Conservation (phyloP, 441 rosid genomes). For the Omphalea diandra region DNA sequence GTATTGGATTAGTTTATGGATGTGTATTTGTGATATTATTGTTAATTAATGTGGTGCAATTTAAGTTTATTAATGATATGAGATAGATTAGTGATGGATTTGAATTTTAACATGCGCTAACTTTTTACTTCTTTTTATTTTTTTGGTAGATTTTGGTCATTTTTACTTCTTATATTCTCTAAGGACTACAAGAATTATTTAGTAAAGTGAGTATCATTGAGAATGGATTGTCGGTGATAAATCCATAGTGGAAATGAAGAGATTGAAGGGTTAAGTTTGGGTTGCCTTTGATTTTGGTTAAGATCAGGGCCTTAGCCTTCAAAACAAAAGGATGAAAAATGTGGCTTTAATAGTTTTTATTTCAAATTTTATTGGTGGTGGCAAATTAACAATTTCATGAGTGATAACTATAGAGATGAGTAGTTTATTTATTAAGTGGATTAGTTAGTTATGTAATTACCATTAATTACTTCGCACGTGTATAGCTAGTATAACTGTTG, state of each 20-base stretch:
- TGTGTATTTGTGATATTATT: too few species aligned
- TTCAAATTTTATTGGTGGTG: slow-evolving; percentile 57
- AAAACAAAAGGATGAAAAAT: slow-evolving; percentile 32
- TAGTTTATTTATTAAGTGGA: too few species aligned
- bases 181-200: slow-evolving; percentile 32
- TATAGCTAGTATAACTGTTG: too few species aligned
- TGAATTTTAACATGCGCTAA: slow-evolving; percentile 90
- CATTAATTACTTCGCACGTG: too few species aligned
- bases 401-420: too few species aligned
- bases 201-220: slow-evolving; percentile 23
- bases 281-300: slow-evolving; percentile 31
- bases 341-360: slow-evolving; percentile 40
- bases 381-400: slow-evolving; percentile 48
- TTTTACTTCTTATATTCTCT: slow-evolving; percentile 61
- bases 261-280: slow-evolving; percentile 19
- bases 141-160: slow-evolving; percentile 52
- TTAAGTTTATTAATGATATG: too few species aligned
- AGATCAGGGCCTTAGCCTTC: slow-evolving; percentile 43
- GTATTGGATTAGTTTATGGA: too few species aligned
- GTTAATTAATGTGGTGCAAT: too few species aligned
- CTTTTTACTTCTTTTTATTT: slow-evolving; percentile 75
- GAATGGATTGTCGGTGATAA: slow-evolving; percentile 22
- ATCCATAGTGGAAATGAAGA: slow-evolving; percentile 22
- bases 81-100: too few species aligned
- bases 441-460: too few species aligned